Conservation (phyloP, 192 early-diverging fungal species). For the Lobosporangium transversale region DNA sequence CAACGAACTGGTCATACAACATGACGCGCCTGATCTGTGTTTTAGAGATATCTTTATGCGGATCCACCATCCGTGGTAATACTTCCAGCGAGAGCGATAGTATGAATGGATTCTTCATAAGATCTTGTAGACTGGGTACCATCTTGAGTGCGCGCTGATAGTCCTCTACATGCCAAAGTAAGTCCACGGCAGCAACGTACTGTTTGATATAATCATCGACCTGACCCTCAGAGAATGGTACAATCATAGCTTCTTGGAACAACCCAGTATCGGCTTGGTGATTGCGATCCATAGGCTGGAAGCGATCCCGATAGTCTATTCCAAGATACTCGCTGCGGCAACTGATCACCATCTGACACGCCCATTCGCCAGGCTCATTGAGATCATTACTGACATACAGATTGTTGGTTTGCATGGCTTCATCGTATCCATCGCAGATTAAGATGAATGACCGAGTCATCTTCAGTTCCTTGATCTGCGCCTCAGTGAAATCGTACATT, state of each 20-base stretch:
- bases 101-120: conserved; percentile 2
- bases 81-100: not conserved
- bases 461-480: conserved; percentile 7
- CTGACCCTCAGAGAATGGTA: not conserved
- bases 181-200: not conserved
- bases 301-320: not conserved
- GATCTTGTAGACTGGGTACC: not conserved
- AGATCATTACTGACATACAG: conserved; percentile 3
- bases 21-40: not conserved
- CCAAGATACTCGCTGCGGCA: conserved; percentile 7
- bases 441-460: not conserved
- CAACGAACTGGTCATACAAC: conserved; percentile 6
- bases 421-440: conserved; percentile 17
- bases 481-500: not conserved
- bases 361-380: not conserved
- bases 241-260: conserved; percentile 1
- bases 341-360: conserved; percentile 5
- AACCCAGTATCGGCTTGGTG: not conserved
- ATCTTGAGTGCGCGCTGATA: not conserved
- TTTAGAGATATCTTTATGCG: not conserved
- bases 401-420: not conserved
- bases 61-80: not conserved
- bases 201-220: conserved; percentile 1
- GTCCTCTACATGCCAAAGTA: not conserved
- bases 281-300: not conserved